A percentile compares a stretch with the other conserved stretches of the same genome.
Conservation (phyloP, 768 basidiomycete species). For the Collybia sordida region DNA sequence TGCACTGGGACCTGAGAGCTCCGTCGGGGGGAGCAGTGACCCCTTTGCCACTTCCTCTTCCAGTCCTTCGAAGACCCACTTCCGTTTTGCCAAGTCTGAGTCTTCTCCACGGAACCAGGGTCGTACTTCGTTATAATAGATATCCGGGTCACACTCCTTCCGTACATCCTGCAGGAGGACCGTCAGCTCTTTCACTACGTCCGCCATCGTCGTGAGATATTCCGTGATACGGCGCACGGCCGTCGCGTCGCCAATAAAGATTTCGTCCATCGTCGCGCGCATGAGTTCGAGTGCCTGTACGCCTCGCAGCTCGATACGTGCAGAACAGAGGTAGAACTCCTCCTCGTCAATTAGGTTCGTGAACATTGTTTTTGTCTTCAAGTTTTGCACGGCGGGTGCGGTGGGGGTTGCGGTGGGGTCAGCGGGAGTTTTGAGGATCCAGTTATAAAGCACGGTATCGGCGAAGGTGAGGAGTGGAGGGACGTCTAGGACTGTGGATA, state of each 20-base stretch:
- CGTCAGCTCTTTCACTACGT: constrained; percentile 68
- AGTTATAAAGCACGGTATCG: constrained; percentile 92
- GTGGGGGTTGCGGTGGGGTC: constrained; percentile 15
- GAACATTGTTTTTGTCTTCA: constrained; percentile 71
- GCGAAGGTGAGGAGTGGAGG: constrained; percentile 93
- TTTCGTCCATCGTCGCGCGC: constrained; percentile 87
- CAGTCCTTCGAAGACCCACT: constrained; percentile 59
- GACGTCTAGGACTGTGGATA: constrained; percentile 70
- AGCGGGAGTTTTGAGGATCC: constrained; percentile 42
- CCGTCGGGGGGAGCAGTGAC: constrained; percentile 38
- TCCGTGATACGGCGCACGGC: constrained; percentile 63
- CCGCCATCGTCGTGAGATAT: constrained; percentile 66
- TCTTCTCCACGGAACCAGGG: constrained; percentile 87
- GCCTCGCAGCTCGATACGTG: constrained; percentile 87
- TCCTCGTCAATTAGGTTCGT: constrained; percentile 81
- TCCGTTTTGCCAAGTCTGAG: constrained; percentile 40
- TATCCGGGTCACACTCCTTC: constrained; percentile 70
- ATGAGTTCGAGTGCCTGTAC: constrained; percentile 85
- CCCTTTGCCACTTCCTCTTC: constrained; percentile 34
- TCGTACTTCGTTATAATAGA: constrained; percentile 73
- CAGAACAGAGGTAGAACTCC: constrained; percentile 89
- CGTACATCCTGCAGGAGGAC: constrained; percentile 66
- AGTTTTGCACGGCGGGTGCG: constrained; percentile 53
- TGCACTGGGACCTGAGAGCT: constrained; percentile 82
- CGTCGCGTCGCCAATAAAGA: constrained; percentile 74